These are phyloP conservation scores for Rubia yunnanensis DNA, from an alignment of 257 asterid genomes.

Conservation along the genomic window DNA sequence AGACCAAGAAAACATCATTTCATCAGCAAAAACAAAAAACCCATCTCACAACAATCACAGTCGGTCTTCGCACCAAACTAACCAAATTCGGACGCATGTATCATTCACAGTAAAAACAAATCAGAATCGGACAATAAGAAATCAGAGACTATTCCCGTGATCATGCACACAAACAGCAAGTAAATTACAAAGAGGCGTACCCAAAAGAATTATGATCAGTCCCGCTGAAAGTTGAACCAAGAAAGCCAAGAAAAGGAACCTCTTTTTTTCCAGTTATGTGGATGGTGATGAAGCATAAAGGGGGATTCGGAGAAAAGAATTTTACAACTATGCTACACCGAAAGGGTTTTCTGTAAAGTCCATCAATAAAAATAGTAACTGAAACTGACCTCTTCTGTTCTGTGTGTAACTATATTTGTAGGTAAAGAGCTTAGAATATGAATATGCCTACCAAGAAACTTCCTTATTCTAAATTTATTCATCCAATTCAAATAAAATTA, in stretches of 20 bases:
- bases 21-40: constrained; percentile 1
- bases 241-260: constrained; percentile 1
- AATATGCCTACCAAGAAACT: constrained; percentile 1
- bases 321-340: constrained; percentile 6
- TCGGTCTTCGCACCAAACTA: too few species aligned
- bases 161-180: background rate
- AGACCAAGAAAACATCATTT: background rate
- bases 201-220: background rate
- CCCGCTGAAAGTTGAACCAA: constrained; percentile 2
- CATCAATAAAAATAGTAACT: background rate
- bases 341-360: background rate
- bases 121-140: background rate
- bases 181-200: constrained; percentile 4
- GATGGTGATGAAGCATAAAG: constrained; percentile 13
- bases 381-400: constrained; percentile 4
- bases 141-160: background rate
- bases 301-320: constrained; percentile 7
- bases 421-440: background rate
- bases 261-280: background rate
- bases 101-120: background rate
- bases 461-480: background rate
- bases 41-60: background rate
- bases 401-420: background rate
- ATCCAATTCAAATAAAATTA: background rate
- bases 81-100: background rate